Evolutionary conservation across 345 rosid species (phyloP).

Genomic region (Aegle marmelos): DNA sequence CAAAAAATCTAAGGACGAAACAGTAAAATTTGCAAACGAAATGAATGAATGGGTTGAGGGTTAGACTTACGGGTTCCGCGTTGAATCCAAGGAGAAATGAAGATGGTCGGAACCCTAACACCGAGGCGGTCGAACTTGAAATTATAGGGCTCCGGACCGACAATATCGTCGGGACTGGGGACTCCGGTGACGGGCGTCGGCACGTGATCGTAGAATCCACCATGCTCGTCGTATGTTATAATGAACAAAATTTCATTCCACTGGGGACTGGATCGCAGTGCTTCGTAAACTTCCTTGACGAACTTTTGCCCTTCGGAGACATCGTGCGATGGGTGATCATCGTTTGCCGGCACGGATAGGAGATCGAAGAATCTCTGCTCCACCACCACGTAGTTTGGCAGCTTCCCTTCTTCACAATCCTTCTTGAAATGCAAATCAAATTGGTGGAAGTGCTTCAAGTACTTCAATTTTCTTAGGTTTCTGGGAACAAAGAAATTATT

Average conservation of each 20-base stretch:
- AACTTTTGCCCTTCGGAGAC: slow-evolving; percentile 53
- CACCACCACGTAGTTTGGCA: slow-evolving; percentile 49
- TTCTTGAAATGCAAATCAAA: slow-evolving; percentile 40
- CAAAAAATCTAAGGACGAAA: no score
- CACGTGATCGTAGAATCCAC: slow-evolving; percentile 60
- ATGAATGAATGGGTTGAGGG: no score
- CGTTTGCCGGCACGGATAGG: slow-evolving; percentile 37
- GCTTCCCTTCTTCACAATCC: slow-evolving; percentile 44
- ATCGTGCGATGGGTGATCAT: slow-evolving; percentile 58
- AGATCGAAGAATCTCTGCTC: slow-evolving; percentile 47
- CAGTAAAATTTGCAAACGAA: neutral
- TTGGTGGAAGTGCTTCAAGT: slow-evolving; percentile 41
- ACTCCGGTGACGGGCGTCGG: slow-evolving; percentile 45
- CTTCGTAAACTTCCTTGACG: slow-evolving; percentile 52
- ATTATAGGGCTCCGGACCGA: slow-evolving; percentile 43
- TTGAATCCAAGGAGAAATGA: slow-evolving; percentile 59
- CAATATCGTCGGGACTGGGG: slow-evolving; percentile 49
- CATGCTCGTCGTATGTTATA: slow-evolving; percentile 53
- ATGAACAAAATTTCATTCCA: slow-evolving; percentile 52
- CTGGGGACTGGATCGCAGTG: slow-evolving; percentile 49
- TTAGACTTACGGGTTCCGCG: slow-evolving; percentile 40
- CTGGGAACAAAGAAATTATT: slow-evolving; percentile 3
- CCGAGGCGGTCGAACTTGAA: slow-evolving; percentile 60
- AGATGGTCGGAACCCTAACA: slow-evolving; percentile 50
- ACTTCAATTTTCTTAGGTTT: slow-evolving; percentile 41